Evolutionary conservation across 2,329 filamentous ascomycete genomes (phyloP).

Genomic region (Nemania serpens): DNA sequence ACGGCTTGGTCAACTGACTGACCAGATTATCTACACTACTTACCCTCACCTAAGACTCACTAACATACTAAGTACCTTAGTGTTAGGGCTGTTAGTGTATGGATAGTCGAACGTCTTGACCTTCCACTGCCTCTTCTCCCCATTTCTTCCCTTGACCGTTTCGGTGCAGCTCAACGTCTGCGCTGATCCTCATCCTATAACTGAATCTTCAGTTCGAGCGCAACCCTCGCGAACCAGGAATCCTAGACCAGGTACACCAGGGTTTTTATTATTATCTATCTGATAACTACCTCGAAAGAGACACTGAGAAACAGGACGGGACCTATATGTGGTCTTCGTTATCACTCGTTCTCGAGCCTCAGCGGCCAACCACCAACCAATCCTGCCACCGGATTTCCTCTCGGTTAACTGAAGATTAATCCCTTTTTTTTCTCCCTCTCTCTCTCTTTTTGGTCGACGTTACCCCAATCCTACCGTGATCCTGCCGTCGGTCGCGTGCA

Average conservation of each 20-base stretch:
- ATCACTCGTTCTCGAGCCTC: conserved; percentile 5
- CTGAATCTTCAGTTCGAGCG: not conserved
- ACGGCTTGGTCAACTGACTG: too few species aligned
- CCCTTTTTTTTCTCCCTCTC: not conserved
- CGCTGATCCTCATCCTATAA: conserved; percentile 11
- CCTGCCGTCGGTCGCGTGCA: conserved; percentile 24
- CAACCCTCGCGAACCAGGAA: too few species aligned
- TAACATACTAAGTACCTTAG: too few species aligned
- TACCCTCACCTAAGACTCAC: not conserved
- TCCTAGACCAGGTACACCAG: too few species aligned
- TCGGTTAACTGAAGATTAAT: not conserved
- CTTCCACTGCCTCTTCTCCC: not conserved
- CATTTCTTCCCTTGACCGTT: not conserved
- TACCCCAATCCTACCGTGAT: conserved; percentile 27
- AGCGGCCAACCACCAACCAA: not conserved
- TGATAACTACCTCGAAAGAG: not conserved
- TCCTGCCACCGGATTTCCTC: conserved; percentile 5
- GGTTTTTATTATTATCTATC: not conserved
- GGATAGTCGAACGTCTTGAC: not conserved
- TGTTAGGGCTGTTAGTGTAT: too few species aligned
- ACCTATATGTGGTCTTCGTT: conserved; percentile 13
- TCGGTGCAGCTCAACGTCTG: conserved; percentile 12
- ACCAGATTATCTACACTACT: not conserved
- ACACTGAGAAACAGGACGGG: not conserved
- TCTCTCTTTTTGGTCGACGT: conserved; percentile 17